A percentile compares a stretch with the other conserved stretches of the same genome.
These are phyloP conservation scores for Aspergillus awamori DNA, from an alignment of 2,329 filamentous ascomycete species.

Conservation along the genomic window DNA sequence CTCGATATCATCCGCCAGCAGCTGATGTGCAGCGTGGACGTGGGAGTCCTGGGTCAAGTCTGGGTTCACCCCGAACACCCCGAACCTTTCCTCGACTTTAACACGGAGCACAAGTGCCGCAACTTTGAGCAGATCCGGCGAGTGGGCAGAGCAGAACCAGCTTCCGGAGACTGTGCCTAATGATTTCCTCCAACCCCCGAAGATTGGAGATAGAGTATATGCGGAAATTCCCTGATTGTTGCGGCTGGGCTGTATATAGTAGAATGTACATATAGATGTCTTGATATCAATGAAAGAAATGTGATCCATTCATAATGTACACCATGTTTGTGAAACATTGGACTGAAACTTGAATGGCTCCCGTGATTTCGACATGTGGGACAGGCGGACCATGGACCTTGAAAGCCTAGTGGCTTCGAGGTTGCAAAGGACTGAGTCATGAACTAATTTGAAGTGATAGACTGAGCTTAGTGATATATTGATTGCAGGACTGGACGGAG, in stretches of 20 bases:
- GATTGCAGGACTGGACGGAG: too few species aligned
- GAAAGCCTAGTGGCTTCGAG: too few species aligned
- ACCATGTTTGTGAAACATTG: too few species aligned
- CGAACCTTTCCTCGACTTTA: constrained; percentile 63
- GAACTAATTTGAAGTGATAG: too few species aligned
- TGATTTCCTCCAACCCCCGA: constrained; percentile 48
- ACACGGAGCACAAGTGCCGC: constrained; percentile 61
- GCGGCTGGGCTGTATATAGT: background rate
- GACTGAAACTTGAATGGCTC: too few species aligned
- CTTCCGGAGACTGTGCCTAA: constrained; percentile 46
- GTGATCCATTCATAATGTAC: too few species aligned
- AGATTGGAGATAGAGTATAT: constrained; percentile 24
- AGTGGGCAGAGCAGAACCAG: constrained; percentile 60
- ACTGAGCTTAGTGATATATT: too few species aligned
- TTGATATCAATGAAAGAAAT: too few species aligned
- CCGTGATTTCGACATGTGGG: too few species aligned
- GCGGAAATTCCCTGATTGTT: constrained; percentile 25
- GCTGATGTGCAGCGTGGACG: constrained; percentile 65
- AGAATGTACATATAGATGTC: background rate
- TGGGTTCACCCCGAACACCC: constrained; percentile 55
- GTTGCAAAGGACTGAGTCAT: too few species aligned
- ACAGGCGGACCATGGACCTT: too few species aligned
- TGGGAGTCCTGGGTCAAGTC: constrained; percentile 63
- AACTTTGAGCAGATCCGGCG: constrained; percentile 58
- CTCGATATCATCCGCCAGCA: constrained; percentile 64